Evolutionary conservation across 192 early-diverging fungal genomes (phyloP), one percentile per base, ranked within the genome.

Genomic region (Coemansia sp.): DNA sequence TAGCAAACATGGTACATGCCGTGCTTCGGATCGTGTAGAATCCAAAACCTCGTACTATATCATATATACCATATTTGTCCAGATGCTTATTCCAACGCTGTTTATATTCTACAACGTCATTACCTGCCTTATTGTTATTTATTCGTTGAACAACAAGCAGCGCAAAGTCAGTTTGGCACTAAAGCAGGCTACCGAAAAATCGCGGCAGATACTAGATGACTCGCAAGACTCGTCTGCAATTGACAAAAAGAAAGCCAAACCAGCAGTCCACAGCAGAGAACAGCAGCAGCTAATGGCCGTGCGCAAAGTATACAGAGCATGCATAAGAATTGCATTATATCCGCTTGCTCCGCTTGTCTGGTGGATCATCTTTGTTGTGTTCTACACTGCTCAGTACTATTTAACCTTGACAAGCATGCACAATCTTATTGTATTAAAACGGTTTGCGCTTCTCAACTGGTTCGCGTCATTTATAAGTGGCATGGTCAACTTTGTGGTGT

Each of bases 281-380:
- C 19, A 42, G 23, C 48, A 53, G 6, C 69, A 61, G 21, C 58
- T 72, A 10, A 39, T 47, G 38, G 55, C 63, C n/a, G 58, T 65
- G 20, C 63, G 55, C 51, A 61, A 35, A 19, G 63, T 72, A 35
- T 62, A 72, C 46, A 38, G 46, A 11, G 63, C 70, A 11, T 61
- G 59, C 19, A 72, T 72, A 13, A 63, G 70, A n/a, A 72, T 72
- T 40, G 70, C 70, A 3, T 47, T 66, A 3, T 72, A 72, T 48
- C 63, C 70, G 1, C 37, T 66, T 38, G 58, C 55, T 7, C 70
- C 64, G 23, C 1, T 73, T 0, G 15, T 41, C 14, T 67, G 64
- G 59, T 67, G 58, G 63, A 42, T 62, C 0, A 19, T 61, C 9
- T 20, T 49, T n/a, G 20, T 51, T 10, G 28, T 16, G 3, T 72